phyloP scores from a whole-genome alignment of 1,284 basidiomycete genomes.

The Erythrobasidium hasegawianum region DNA sequence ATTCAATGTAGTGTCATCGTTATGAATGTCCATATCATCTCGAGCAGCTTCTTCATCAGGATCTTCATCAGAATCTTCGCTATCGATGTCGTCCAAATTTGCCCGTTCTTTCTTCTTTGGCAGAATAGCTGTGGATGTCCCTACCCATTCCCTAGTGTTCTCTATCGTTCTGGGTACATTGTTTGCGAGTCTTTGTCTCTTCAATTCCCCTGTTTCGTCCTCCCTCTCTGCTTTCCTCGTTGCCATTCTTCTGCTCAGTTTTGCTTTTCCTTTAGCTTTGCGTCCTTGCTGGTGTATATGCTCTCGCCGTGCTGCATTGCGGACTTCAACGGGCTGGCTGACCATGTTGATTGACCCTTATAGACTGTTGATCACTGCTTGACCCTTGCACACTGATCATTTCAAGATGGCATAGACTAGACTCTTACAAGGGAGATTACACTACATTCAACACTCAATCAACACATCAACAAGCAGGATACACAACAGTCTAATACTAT shows the following conservation, averaged over 20 bases:
- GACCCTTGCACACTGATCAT: not conserved
- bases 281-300: slow-evolving; percentile 27
- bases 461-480: no score
- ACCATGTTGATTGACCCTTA: slow-evolving; percentile 24
- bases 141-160: slow-evolving; percentile 84
- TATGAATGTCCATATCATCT: not conserved
- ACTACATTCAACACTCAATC: no score
- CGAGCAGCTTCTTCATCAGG: not conserved
- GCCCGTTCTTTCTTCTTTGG: slow-evolving; percentile 44
- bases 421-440: no score
- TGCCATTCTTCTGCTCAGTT: slow-evolving; percentile 32
- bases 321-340: slow-evolving; percentile 3
- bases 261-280: slow-evolving; percentile 30
- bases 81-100: slow-evolving; percentile 63
- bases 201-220: slow-evolving; percentile 28
- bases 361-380: not conserved
- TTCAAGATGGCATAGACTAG: no score
- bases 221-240: slow-evolving; percentile 35
- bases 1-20: not conserved
- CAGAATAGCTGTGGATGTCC: slow-evolving; percentile 66
- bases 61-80: slow-evolving; percentile 64
- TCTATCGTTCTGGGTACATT: slow-evolving; percentile 71
- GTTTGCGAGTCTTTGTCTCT: slow-evolving; percentile 15
- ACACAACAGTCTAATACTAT: no score
- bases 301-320: slow-evolving; percentile 32